These are phyloP conservation scores for Crucihimalaya himalaica DNA, from an alignment of 345 rosid species.

Conservation along the genomic window DNA sequence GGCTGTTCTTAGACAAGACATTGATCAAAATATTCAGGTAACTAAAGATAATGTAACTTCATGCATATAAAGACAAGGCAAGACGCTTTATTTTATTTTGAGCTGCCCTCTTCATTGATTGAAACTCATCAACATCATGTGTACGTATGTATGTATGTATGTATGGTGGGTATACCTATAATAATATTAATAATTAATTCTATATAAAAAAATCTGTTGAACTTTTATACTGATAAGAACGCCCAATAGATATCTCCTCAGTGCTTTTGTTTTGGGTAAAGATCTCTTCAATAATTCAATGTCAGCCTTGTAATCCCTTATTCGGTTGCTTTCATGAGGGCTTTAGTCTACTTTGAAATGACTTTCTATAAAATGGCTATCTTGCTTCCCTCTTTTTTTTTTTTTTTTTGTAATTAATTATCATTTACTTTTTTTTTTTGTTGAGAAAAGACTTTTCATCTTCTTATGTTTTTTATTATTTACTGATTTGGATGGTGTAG, in stretches of 20 bases:
- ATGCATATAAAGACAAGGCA: constrained; percentile 24
- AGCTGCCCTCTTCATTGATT: constrained; percentile 20
- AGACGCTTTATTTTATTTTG: constrained; percentile 11
- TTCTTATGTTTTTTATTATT: background rate
- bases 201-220: background rate
- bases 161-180: constrained; percentile 20
- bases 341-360: constrained; percentile 27
- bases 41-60: constrained; percentile 25
- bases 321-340: constrained; percentile 31
- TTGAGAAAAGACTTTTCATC: too few relatives aligned
- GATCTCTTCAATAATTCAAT: constrained; percentile 16
- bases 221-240: constrained; percentile 34
- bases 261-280: constrained; percentile 20
- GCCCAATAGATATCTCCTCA: constrained; percentile 11
- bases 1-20: constrained; percentile 92
- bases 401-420: background rate
- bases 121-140: constrained; percentile 29
- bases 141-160: constrained; percentile 14
- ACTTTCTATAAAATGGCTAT: constrained; percentile 8
- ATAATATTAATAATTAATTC: background rate
- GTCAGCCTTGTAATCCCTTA: constrained; percentile 18
- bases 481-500: constrained; percentile 42
- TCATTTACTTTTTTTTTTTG: background rate
- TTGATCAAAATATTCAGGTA: constrained; percentile 82
- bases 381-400: background rate